phyloP scores from a whole-genome alignment of 805 yeast species.

The Pichia pseudocactophila region DNA sequence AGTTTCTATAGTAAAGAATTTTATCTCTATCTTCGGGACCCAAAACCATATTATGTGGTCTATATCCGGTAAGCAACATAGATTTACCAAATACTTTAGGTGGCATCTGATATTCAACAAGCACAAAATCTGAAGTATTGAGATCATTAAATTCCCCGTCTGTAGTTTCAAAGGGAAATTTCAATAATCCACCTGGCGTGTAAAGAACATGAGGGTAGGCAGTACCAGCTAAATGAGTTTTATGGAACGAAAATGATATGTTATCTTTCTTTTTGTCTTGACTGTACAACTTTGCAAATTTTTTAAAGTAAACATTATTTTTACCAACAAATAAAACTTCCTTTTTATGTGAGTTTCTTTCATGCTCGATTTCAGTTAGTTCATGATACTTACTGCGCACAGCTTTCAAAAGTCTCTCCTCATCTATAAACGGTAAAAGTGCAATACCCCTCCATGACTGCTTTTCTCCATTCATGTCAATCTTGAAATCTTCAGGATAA shows the following conservation, averaged over 20 bases:
- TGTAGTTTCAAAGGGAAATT: conserved; percentile 36
- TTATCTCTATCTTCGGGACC: conserved; percentile 61
- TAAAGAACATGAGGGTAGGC: conserved; percentile 32
- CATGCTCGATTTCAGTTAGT: conserved; percentile 57
- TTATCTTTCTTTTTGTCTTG: conserved; percentile 32
- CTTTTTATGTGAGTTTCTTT: conserved; percentile 60
- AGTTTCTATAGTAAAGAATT: conserved; percentile 38
- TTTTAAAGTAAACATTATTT: conserved; percentile 41
- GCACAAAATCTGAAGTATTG: conserved; percentile 31
- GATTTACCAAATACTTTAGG: conserved; percentile 57
- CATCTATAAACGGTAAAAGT: conserved; percentile 83
- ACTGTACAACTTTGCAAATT: conserved; percentile 36
- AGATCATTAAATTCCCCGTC: conserved; percentile 33
- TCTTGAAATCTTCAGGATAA: conserved; percentile 78
- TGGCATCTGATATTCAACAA: conserved; percentile 54
- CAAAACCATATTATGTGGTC: conserved; percentile 51
- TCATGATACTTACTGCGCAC: conserved; percentile 57
- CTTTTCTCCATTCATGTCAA: conserved; percentile 93
- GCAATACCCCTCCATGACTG: conserved; percentile 96
- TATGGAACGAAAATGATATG: conserved; percentile 38
- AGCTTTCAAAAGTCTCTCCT: conserved; percentile 54
- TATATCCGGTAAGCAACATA: conserved; percentile 74
- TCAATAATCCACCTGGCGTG: conserved; percentile 27
- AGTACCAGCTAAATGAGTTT: conserved; percentile 52
- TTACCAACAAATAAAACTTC: conserved; percentile 65